Percentiles rank a stretch among this genome's conserved stretches.
Evolutionary conservation across 257 asterid genomes (phyloP).

Genomic region (Galeopsis tetrahit): DNA sequence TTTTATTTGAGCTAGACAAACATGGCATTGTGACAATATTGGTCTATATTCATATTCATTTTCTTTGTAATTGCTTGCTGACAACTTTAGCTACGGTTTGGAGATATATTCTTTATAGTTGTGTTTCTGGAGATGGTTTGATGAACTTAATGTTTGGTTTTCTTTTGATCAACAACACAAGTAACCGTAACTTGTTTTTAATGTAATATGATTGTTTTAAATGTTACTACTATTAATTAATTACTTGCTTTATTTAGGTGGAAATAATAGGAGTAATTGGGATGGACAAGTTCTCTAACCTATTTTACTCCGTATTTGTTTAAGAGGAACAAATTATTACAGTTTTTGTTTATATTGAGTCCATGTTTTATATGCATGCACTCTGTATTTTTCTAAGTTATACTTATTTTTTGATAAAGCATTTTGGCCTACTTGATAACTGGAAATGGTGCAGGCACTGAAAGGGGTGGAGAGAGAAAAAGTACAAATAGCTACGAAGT

Average conservation of each 20-base stretch:
- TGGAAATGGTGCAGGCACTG: slow-evolving; percentile 42
- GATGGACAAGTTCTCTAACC: no score
- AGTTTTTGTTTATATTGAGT: neutral
- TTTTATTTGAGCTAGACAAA: no score
- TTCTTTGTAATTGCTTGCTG: neutral
- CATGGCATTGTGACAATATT: no score
- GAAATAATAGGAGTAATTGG: no score
- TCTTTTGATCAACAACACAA: neutral
- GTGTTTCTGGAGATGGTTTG: neutral
- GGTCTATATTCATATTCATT: no score
- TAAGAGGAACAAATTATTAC: no score
- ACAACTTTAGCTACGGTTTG: neutral
- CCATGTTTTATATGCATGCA: neutral
- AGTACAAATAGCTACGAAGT: slow-evolving; percentile 53
- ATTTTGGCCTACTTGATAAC: neutral
- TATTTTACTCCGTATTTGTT: no score
- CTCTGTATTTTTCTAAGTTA: neutral
- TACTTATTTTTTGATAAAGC: neutral
- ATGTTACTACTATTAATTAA: no score
- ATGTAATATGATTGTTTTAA: neutral
- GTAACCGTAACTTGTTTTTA: neutral
- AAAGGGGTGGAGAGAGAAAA: slow-evolving; percentile 43
- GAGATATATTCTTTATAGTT: neutral
- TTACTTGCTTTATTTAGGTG: no score
- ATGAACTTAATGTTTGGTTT: neutral